Conservation (phyloP, 352 stramenopile species). For the Globisporangium irregulare region DNA sequence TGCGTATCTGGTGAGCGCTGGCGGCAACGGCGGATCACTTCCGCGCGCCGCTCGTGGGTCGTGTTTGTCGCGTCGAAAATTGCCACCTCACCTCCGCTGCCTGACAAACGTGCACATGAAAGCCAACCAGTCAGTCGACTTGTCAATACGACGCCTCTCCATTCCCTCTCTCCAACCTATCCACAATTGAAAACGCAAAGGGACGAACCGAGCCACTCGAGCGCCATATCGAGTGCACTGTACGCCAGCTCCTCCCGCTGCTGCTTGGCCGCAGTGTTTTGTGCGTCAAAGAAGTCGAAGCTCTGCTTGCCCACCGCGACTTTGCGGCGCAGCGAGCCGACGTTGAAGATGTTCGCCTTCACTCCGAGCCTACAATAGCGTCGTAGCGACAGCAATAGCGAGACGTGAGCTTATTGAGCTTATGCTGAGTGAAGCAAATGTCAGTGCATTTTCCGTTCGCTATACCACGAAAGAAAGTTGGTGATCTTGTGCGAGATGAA, state of each 20-base stretch:
- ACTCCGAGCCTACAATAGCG: slow-evolving; percentile 30
- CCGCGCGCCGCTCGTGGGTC: slow-evolving; percentile 34
- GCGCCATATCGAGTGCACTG: slow-evolving; percentile 32
- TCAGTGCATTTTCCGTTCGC: background rate
- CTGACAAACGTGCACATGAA: slow-evolving; percentile 1
- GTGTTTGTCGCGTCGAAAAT: slow-evolving; percentile 83
- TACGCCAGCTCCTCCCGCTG: slow-evolving; percentile 70
- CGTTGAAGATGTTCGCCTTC: slow-evolving; percentile 86
- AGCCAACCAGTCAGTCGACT: background rate
- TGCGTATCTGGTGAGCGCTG: slow-evolving; percentile 28
- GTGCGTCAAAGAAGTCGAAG: slow-evolving; percentile 84
- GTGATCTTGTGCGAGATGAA: slow-evolving; percentile 88
- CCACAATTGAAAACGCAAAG: background rate
- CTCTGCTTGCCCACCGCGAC: slow-evolving; percentile 54
- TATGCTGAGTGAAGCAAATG: background rate
- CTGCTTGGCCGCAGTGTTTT: slow-evolving; percentile 56
- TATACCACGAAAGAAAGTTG: slow-evolving; percentile 44
- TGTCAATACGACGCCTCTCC: background rate
- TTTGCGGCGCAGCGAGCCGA: slow-evolving; percentile 85
- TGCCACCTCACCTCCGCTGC: slow-evolving; percentile 48
- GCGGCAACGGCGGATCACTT: slow-evolving; percentile 24
- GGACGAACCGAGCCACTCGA: slow-evolving; percentile 38
- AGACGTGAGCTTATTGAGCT: background rate
- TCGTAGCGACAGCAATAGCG: background rate
- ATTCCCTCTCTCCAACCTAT: too few relatives aligned